Conservation (phyloP, 306 rosid genomes). For the Ochetophila trinervis region DNA sequence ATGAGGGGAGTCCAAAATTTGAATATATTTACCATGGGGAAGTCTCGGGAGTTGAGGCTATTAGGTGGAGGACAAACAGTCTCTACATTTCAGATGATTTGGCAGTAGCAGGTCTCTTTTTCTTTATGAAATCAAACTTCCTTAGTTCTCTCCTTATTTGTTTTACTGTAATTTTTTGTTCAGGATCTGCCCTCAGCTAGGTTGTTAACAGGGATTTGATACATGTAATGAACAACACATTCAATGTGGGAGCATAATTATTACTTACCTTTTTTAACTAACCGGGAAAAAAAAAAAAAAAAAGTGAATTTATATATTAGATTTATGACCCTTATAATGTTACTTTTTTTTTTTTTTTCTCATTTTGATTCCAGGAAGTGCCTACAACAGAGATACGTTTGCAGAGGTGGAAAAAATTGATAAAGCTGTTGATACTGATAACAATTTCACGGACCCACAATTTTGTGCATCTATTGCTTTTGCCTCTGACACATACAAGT, state of each 20-base stretch:
- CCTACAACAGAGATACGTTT: constrained; percentile 12
- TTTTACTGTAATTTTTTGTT: neutral
- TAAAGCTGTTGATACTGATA: constrained; percentile 38
- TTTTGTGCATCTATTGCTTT: constrained; percentile 40
- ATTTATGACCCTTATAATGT: constrained; percentile 2
- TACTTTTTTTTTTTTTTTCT: constrained; percentile 1
- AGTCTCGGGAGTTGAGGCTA: constrained; percentile 24
- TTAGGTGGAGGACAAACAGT: constrained; percentile 32
- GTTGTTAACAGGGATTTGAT: neutral
- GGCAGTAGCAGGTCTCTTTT: constrained; percentile 6
- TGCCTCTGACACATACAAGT: constrained; percentile 38
- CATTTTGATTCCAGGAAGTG: constrained; percentile 33
- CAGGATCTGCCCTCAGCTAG: neutral
- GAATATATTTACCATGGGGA: constrained; percentile 32
- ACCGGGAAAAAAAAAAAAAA: too few species aligned
- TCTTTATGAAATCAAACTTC: neutral
- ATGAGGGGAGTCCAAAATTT: constrained; percentile 37
- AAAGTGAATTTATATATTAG: neutral
- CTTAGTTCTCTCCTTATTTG: neutral
- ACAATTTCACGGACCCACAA: constrained; percentile 40
- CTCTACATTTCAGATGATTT: constrained; percentile 30
- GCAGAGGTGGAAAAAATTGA: constrained; percentile 19
- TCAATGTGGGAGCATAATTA: constrained; percentile 5
- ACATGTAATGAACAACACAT: constrained; percentile 9
- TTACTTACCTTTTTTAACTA: neutral